Evolutionary conservation across 2,329 filamentous ascomycete species (phyloP).

Genomic region (Fusarium staphyleae): DNA sequence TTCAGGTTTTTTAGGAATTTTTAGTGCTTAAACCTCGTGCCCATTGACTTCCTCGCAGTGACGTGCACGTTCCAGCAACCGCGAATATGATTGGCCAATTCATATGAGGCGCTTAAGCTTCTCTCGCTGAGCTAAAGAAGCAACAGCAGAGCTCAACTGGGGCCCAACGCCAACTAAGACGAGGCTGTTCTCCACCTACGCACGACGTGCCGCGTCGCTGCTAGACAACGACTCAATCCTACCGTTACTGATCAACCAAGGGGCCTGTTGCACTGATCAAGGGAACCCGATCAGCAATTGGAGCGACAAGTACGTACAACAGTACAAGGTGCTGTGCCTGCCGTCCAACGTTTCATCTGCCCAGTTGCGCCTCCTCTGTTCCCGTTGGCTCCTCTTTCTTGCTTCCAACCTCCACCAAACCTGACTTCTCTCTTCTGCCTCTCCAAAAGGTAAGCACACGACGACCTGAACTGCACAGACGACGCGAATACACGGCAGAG

Average conservation of each 20-base stretch:
- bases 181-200: constrained; percentile 19
- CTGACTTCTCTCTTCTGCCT: constrained; percentile 1
- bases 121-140: background rate
- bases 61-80: constrained; percentile 29
- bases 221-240: background rate
- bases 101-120: constrained; percentile 17
- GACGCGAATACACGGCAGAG: background rate
- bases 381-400: constrained; percentile 11
- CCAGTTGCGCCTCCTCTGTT: constrained; percentile 8
- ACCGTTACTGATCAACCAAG: constrained; percentile 1
- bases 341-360: constrained; percentile 17
- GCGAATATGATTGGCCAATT: constrained; percentile 29
- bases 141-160: constrained; percentile 14
- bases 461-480: constrained; percentile 4
- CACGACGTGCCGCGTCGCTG: constrained; percentile 7
- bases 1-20: background rate
- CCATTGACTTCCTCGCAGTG: constrained; percentile 24
- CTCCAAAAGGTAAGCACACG: constrained; percentile 31
- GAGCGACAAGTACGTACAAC: constrained; percentile 1
- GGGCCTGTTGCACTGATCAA: background rate
- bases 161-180: constrained; percentile 16
- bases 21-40: constrained; percentile 1
- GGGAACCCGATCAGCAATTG: background rate
- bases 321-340: constrained; percentile 11
- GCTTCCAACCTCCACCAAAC: constrained; percentile 22